Percentiles rank a stretch among this genome's conserved stretches.
Conservation (phyloP, 805 yeast species). For the Candida takata region DNA sequence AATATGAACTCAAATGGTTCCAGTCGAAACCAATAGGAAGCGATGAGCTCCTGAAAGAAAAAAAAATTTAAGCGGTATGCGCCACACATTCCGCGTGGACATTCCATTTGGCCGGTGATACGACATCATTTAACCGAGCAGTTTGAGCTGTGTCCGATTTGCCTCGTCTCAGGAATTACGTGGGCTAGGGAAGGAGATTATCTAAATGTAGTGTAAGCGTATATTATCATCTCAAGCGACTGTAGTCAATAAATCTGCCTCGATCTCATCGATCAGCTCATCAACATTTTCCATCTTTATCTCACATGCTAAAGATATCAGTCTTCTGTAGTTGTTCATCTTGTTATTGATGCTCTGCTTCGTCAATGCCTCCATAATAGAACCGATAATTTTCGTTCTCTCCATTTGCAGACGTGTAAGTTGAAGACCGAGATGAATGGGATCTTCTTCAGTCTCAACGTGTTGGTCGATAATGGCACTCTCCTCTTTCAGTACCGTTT, state of each 20-base stretch:
- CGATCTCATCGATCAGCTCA: constrained; percentile 76
- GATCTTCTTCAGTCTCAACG: constrained; percentile 7
- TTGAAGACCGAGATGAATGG: constrained; percentile 28
- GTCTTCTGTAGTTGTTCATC: constrained; percentile 71
- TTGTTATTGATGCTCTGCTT: constrained; percentile 41
- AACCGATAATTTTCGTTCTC: constrained; percentile 37
- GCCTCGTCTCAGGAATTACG: too few relatives aligned
- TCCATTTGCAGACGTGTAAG: constrained; percentile 48
- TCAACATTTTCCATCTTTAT: constrained; percentile 73
- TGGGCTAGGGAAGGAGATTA: too few relatives aligned
- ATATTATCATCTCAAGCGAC: constrained; percentile 3
- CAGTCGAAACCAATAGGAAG: too few relatives aligned
- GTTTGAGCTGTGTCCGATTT: too few relatives aligned
- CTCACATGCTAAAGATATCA: constrained; percentile 73
- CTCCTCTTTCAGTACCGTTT: constrained; percentile 52
- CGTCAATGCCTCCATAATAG: constrained; percentile 45
- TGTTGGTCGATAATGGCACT: constrained; percentile 14
- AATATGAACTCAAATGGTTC: background rate
- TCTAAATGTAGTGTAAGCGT: too few relatives aligned
- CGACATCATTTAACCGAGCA: too few relatives aligned
- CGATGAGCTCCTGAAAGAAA: constrained; percentile 1
- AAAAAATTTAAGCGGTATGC: constrained; percentile 12
- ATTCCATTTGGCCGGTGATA: too few relatives aligned
- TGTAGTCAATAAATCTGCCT: constrained; percentile 28
- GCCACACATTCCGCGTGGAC: too few relatives aligned